phyloP scores from a whole-genome alignment of 1,284 basidiomycete species.

The Cystobasidiaceae sp. region DNA sequence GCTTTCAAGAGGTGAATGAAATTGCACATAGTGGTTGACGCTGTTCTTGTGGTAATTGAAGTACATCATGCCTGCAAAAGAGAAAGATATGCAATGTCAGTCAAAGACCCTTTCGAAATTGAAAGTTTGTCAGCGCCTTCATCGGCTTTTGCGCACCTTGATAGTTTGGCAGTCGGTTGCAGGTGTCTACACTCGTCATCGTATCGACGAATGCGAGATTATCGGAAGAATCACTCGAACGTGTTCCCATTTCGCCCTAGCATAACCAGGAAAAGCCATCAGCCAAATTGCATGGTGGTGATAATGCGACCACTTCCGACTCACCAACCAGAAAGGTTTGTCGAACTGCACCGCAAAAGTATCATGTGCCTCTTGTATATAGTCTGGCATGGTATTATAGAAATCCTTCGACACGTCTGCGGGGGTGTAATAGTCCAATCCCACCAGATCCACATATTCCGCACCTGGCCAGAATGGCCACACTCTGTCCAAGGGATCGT shows the following conservation, averaged over 20 bases:
- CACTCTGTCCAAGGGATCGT: neutral
- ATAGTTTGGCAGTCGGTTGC: constrained; percentile 40
- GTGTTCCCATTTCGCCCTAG: constrained; percentile 4
- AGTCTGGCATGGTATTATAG: neutral
- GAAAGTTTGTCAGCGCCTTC: too few species aligned
- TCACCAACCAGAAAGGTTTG: constrained; percentile 1
- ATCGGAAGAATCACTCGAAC: constrained; percentile 24
- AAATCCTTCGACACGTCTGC: neutral
- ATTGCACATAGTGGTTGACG: neutral
- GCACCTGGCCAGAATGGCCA: constrained; percentile 9
- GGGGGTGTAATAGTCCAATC: neutral
- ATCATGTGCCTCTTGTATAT: neutral
- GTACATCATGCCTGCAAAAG: neutral
- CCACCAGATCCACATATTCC: neutral
- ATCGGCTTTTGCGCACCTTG: constrained; percentile 27
- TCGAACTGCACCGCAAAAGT: constrained; percentile 1
- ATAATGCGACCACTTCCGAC: neutral
- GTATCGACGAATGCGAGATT: constrained; percentile 43
- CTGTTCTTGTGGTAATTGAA: neutral
- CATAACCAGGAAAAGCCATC: too few species aligned
- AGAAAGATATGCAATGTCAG: neutral
- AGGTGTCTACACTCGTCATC: constrained; percentile 37
- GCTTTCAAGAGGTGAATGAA: neutral
- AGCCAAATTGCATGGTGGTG: neutral
- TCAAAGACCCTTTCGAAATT: too few species aligned